phyloP scores from a whole-genome alignment of 805 yeast species.

The Ogataea trehalophila region DNA sequence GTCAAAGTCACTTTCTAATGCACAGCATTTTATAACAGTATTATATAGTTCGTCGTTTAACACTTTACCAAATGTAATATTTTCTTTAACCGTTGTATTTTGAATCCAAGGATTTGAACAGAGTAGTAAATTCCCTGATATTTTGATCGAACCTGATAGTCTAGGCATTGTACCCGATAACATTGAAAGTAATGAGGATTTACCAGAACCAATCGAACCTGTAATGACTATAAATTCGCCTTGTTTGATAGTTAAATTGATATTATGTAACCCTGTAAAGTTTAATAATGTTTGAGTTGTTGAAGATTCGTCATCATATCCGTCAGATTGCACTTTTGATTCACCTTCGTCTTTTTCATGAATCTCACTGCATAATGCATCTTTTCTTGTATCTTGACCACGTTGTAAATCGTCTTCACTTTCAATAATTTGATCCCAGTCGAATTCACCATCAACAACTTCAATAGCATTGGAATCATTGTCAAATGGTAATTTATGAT shows the following conservation, averaged over 20 bases:
- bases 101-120: slow-evolving; percentile 72
- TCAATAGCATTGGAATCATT: slow-evolving; percentile 38
- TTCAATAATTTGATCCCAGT: slow-evolving; percentile 52
- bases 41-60: slow-evolving; percentile 46
- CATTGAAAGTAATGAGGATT: slow-evolving; percentile 66
- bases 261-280: slow-evolving; percentile 41
- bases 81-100: slow-evolving; percentile 71
- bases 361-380: background rate
- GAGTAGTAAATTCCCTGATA: slow-evolving; percentile 49
- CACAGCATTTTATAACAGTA: slow-evolving; percentile 56
- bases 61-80: slow-evolving; percentile 59
- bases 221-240: slow-evolving; percentile 75
- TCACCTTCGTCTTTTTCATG: slow-evolving; percentile 1
- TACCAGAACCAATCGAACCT: slow-evolving; percentile 66
- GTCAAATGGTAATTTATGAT: slow-evolving; percentile 9
- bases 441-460: slow-evolving; percentile 50
- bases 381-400: too few relatives aligned
- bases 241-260: slow-evolving; percentile 48
- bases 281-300: background rate
- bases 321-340: slow-evolving; percentile 12
- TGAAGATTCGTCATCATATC: background rate
- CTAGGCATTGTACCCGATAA: slow-evolving; percentile 65
- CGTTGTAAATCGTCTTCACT: slow-evolving; percentile 16
- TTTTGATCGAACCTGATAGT: slow-evolving; percentile 43
- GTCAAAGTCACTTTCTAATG: slow-evolving; percentile 60